A percentile compares a stretch with the other conserved stretches of the same genome.
Evolutionary conservation across 371 early-diverging fungal species (phyloP).

Genomic region (Mucor indicus): DNA sequence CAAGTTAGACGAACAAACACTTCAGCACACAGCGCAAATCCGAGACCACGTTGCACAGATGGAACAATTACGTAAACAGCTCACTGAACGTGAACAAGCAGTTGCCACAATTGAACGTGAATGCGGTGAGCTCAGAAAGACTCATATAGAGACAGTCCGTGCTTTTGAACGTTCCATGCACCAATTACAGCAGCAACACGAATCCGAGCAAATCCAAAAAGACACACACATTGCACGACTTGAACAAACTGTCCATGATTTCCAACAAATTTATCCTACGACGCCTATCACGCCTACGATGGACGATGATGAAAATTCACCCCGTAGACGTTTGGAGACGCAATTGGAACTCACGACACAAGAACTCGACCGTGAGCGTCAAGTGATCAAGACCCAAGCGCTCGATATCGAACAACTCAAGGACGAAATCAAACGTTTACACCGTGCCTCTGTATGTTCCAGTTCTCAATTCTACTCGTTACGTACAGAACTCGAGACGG

Average conservation of each 20-base stretch:
- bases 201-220: constrained; percentile 9
- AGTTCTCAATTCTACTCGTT: constrained; percentile 19
- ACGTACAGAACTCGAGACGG: constrained; percentile 21
- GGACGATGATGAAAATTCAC: background rate
- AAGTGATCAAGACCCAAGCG: constrained; percentile 20
- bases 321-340: constrained; percentile 38
- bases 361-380: constrained; percentile 38
- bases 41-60: constrained; percentile 25
- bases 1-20: constrained; percentile 1
- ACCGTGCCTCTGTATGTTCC: constrained; percentile 4
- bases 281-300: background rate
- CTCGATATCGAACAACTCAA: constrained; percentile 29
- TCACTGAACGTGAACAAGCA: constrained; percentile 25
- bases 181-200: constrained; percentile 15
- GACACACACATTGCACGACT: constrained; percentile 11
- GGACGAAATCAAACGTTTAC: constrained; percentile 32
- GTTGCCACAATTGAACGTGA: constrained; percentile 34
- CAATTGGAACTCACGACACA: constrained; percentile 39
- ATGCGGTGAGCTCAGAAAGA: constrained; percentile 28
- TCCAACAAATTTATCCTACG: background rate
- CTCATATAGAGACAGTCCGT: constrained; percentile 22
- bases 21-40: constrained; percentile 6
- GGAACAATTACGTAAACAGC: constrained; percentile 22
- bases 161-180: constrained; percentile 25
- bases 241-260: constrained; percentile 4